Evolutionary conservation across 768 basidiomycete species (phyloP).

Genomic region (Suillus decipiens): DNA sequence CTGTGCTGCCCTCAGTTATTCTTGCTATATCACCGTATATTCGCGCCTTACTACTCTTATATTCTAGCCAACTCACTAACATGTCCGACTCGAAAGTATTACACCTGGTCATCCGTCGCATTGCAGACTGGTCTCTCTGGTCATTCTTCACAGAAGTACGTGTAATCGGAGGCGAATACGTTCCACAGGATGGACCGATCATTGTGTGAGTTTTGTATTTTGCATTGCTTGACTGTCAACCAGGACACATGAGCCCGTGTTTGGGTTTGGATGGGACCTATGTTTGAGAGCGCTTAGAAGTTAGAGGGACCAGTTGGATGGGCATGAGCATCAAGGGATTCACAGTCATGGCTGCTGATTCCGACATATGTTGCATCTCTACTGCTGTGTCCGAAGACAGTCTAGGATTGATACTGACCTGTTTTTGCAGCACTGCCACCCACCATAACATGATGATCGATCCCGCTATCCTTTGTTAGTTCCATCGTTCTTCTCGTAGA

Average conservation of each 20-base stretch:
- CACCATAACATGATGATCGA: constrained; percentile 98
- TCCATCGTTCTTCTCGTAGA: constrained; percentile 16
- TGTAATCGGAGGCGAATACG: constrained; percentile 86
- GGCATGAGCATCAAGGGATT: not conserved
- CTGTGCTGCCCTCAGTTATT: not conserved
- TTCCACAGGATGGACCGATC: constrained; percentile 85
- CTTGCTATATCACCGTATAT: not conserved
- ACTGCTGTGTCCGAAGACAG: too few relatives aligned
- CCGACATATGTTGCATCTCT: not conserved
- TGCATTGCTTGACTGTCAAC: not conserved
- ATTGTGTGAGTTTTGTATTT: constrained; percentile 68
- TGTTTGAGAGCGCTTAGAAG: not conserved
- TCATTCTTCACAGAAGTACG: constrained; percentile 90
- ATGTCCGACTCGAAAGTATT: constrained; percentile 44
- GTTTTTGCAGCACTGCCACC: constrained; percentile 62
- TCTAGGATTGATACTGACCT: not conserved
- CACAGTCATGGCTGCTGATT: not conserved
- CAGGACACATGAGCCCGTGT: not conserved
- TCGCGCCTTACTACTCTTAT: not conserved
- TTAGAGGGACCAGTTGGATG: not conserved
- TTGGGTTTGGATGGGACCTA: not conserved
- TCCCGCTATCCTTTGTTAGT: constrained; percentile 76
- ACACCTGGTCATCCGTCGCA: constrained; percentile 69
- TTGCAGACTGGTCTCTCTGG: constrained; percentile 74
- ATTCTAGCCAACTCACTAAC: not conserved